Base-by-base conservation (phyloP, 331 rosid genomes). In the Acacia pycnantha region DNA sequence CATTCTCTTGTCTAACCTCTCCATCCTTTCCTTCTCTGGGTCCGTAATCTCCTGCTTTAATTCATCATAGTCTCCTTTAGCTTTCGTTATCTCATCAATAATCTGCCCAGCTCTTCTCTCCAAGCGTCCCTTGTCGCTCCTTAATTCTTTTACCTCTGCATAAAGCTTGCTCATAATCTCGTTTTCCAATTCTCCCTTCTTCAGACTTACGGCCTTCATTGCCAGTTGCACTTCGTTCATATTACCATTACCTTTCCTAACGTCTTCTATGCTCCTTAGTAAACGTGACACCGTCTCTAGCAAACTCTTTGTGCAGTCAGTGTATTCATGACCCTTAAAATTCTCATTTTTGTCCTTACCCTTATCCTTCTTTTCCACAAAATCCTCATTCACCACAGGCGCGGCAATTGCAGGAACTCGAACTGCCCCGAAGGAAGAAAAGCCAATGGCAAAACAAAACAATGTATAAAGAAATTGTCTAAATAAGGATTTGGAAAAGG, bases 401-500 rank as follows among this genome's bases (percentile, higher is more conserved):
- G 83, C 85, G 2, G 97, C 91, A 11, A 85, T 15, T 1, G 92
- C 98, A 16, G 84, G 82, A 81, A 37, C 75, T 44, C 82, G 86
- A 81, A 81, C 53, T 12, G 80, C 27, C 71, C 87, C 84, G 80
- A 90, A 31, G 8, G 93, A 85, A 68, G 92, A 62, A 73, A 88
- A 86, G 7, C 96, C 91, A 27, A 95, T 7, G 3, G 92, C 94
- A 76, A 90, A 79, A 59, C 92, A 95, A 35, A 93, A 84, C 41
- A 92, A 35, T 21, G 89, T 80, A 58, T 82, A 83, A n/a, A 81
- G 74, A 6, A 90, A 48, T 3, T 87, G 85, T 80, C 82, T 84
- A 8, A 70, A 78, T 46, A 89, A 26, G 82, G 81, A 73, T 59
- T 81, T 76, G 22, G 83, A 78, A 72, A 88, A 1, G 69, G 29